Percentiles rank a stretch among this genome's conserved stretches.
Evolutionary conservation across 306 rosid species (phyloP).

Genomic region (Purshia tridentata): DNA sequence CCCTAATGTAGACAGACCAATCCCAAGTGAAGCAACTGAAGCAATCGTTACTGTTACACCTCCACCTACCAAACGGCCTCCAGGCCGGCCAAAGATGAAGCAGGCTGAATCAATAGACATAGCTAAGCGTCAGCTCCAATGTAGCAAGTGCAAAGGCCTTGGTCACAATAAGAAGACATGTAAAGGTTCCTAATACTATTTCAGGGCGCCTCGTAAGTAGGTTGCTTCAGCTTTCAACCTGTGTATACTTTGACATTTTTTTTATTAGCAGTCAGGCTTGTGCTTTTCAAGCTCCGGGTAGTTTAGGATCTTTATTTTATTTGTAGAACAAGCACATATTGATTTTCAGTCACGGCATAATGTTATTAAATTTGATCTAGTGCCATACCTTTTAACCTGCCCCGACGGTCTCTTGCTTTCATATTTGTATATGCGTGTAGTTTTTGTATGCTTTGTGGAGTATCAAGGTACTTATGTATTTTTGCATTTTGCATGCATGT

Average conservation of each 20-base stretch:
- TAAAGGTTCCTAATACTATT: conserved; percentile 41
- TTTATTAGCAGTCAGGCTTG: conserved; percentile 12
- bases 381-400: background rate
- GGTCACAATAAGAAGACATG: conserved; percentile 98
- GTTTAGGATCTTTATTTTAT: background rate
- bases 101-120: conserved; percentile 63
- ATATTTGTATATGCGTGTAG: too few relatives aligned
- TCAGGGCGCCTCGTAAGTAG: conserved; percentile 39
- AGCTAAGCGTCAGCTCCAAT: conserved; percentile 88
- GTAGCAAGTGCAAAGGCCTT: conserved; percentile 94
- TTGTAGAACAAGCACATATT: conserved; percentile 1
- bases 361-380: background rate
- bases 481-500: too few relatives aligned
- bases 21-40: conserved; percentile 34
- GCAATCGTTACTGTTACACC: conserved; percentile 65
- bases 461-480: too few relatives aligned
- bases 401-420: too few relatives aligned
- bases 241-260: conserved; percentile 14
- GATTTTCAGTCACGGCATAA: background rate
- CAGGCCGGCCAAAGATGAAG: conserved; percentile 90
- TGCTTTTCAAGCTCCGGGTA: conserved; percentile 3
- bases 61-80: conserved; percentile 93
- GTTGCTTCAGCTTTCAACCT: conserved; percentile 9
- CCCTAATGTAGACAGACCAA: conserved; percentile 71
- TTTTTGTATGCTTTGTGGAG: too few relatives aligned